Evolutionary conservation across 257 asterid species (phyloP), one percentile per base, ranked within the genome.

Genomic region (Ehretia macrophylla): DNA sequence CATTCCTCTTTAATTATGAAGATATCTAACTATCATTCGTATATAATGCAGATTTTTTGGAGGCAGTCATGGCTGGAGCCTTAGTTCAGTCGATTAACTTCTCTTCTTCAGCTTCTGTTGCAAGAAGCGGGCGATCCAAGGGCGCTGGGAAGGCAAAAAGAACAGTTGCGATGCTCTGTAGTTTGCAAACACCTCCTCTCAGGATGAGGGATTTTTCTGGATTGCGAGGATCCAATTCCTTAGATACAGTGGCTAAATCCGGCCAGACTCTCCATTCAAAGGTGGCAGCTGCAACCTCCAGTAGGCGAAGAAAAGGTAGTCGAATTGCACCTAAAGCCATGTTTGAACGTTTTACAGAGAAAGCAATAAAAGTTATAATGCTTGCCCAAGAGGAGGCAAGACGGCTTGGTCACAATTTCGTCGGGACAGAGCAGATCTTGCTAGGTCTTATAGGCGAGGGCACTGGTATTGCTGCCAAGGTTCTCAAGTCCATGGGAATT

Each of bases 301-400:
- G 72, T 50, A 81, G 83, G 70, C 75, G 74, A 55, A 81, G 81
- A 60, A 83, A 60, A 44, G 79, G 75, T 51, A 60, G 70, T 38
- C 77, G 95, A 40, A 69, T 74, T 63, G 77, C 64, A 14, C 90
- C 95, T 32, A 80, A 81, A 48, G 97, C 97, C 59, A 92, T 92
- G 99, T 92, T 92, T 71, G 99, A 92, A 77, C 95, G 99, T 48
- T 92, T 92, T 73, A 92, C 99, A 0, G 99, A 92, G 68, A 92
- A 92, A 66, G 97, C 99, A 32, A 92, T 92, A 18, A 92, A 92
- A 67, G 99, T 92, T 22, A 88, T 92, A 59, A 92, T 92, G 97
- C 99, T 92, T 67, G 95, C 99, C 9, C 99, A 92, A 72, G 99
- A 92, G 79, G 99, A 92, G 83, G 97, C 99, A 18, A 86, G 99